Base-by-base conservation (phyloP, 495 filamentous ascomycete species). In the Articulospora tetracladia region DNA sequence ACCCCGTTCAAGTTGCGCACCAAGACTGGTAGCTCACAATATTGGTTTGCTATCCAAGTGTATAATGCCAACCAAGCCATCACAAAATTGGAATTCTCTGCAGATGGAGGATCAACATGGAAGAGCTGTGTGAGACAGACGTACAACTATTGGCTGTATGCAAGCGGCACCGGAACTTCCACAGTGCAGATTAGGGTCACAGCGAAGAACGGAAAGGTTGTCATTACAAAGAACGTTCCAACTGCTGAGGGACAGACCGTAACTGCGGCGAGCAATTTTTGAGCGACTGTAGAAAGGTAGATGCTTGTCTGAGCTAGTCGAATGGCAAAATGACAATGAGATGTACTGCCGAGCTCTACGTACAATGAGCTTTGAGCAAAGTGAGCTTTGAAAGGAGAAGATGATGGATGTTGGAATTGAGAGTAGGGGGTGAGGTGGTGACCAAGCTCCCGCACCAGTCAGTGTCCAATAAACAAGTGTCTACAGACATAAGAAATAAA, bases 31-130 rank as follows among this genome's bases (percentile, higher is more conserved):
- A 50, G 47, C 47, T 50, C 47, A 3, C 47, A 50, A n/a, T 50
- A 50, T 17, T 50, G 47, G 47, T 50, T 50, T 22, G 47, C 47
- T 11, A 50, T 50, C 25, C 47, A 50, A 25, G 47, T 50, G 22
- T 50, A 50, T 22, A 50, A 50, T 25, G 47, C 47, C 47, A 50
- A 50, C 25, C 47, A 50, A 22, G 47, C 47, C 7, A 50, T 50
- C 47, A 50, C 47, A 3, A 50, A 50, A 4, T 24, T 50, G 3
- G 47, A 50, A 25, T 25, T 50, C 47, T 25, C 22, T 6, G 19
- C 47, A 3, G 47, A 50, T n/a, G 25, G 25, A 7, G 47, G 47
- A 50, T 24, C 25, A 2, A 50, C 47, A 27, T 50, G 47, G 47
- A 50, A 50, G 25, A 25, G 11, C 23, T 24, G 8, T 24, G n/a